Base-by-base conservation (phyloP, 768 basidiomycete species). In the Suillus weaverae region DNA sequence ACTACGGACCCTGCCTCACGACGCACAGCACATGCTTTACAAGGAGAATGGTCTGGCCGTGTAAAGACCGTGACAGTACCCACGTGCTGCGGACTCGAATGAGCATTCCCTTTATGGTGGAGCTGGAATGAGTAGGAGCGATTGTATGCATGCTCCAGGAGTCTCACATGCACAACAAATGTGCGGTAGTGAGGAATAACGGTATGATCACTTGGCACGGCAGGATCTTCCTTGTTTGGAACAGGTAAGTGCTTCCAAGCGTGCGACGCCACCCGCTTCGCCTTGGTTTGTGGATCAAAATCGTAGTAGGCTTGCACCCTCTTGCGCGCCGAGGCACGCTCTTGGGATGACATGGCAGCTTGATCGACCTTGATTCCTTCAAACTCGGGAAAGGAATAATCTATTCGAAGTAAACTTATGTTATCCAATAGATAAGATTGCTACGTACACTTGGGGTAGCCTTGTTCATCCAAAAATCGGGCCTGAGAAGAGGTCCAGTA, bases 381-480 rank as follows among this genome's bases (percentile, higher is more conserved):
- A 38, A 75, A 70, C 43, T 68, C 66, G n/a, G 67, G 60, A 53
- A 76, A 75, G 14, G 75, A 71, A 56, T 75, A 75, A 14, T 72
- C 74, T 75, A 33, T 20, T 32, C 11, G 5, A 43, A 61, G 16
- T 36, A 32, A 39, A 33, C n/a, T 1, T 10, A 65, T 43, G 35
- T 22, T 3, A 11, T 7, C n/a, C 32, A 18, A 48, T 18, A 6
- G 11, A 41, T 5, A 7, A 54, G 22, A 16, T 9, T n/a, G 2
- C 10, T 22, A 41, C 20, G 8, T 61, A 74, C 73, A 67, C 61
- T 75, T 74, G 8, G 74, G 69, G 44, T 65, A 70, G 14, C 64
- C 61, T 8, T 69, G 43, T 35, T 57, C 10, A 50, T 64, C 60
- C 39, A 75, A 38, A 63, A 68, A 75, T n/a, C 70, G 74, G 6